A percentile compares a stretch with the other conserved stretches of the same genome.
Evolutionary conservation across 768 basidiomycete genomes (phyloP).

Genomic region (Tulasnella sp.): DNA sequence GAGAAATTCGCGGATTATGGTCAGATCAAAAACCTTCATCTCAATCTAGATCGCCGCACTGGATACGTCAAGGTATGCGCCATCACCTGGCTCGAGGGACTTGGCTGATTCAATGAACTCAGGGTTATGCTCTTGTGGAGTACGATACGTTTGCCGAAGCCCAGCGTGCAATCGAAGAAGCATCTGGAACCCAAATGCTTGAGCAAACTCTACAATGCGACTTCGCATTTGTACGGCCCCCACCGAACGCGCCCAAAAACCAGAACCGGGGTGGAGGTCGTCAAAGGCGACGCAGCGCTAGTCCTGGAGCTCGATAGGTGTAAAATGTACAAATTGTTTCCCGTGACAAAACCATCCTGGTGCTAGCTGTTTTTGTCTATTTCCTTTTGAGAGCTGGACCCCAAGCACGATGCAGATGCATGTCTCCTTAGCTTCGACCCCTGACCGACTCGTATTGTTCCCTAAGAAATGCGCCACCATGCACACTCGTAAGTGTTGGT

Average conservation of each 20-base stretch:
- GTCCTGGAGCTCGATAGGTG: constrained; percentile 28
- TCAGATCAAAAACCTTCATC: constrained; percentile 94
- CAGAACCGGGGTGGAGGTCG: constrained; percentile 56
- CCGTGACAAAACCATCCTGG: background rate
- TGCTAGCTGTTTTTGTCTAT: background rate
- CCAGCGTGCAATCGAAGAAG: constrained; percentile 84
- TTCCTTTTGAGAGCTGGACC: background rate
- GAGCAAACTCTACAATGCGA: constrained; percentile 85
- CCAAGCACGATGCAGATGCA: background rate
- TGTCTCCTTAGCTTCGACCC: background rate
- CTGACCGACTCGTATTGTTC: background rate
- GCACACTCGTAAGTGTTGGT: no score
- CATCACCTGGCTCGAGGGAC: background rate
- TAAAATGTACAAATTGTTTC: background rate
- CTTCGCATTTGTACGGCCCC: constrained; percentile 83
- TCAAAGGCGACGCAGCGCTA: constrained; percentile 63
- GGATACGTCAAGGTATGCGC: constrained; percentile 91
- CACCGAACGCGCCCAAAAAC: constrained; percentile 55
- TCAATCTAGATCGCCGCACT: constrained; percentile 92
- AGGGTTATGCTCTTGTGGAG: constrained; percentile 98
- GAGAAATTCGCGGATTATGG: constrained; percentile 97
- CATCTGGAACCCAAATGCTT: constrained; percentile 67
- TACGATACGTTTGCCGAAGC: constrained; percentile 94
- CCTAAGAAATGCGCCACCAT: background rate
- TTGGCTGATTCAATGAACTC: constrained; percentile 6